These are phyloP conservation scores for Ceratocystis colombiana DNA, from an alignment of 2,329 filamentous ascomycete genomes.

Conservation along the genomic window DNA sequence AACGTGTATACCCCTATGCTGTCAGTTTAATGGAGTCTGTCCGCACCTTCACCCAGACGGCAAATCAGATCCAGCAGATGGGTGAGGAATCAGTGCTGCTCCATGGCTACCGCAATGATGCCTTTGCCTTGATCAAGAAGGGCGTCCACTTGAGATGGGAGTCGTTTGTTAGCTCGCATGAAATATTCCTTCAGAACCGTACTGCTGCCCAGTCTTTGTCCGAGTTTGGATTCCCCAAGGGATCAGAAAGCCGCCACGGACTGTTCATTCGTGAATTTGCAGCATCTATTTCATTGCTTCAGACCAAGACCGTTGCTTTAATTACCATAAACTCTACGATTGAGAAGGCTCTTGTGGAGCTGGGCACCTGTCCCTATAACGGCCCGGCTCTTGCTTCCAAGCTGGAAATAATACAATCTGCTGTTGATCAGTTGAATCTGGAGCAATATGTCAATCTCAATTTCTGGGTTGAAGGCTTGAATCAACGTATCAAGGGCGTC, in stretches of 20 bases:
- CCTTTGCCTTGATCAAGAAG: conserved; percentile 71
- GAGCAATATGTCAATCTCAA: conserved; percentile 92
- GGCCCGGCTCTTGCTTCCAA: conserved; percentile 67
- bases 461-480: conserved; percentile 82
- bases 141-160: conserved; percentile 92
- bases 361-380: conserved; percentile 77
- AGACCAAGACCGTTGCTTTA: conserved; percentile 74
- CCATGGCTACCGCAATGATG: conserved; percentile 84
- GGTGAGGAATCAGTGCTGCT: conserved; percentile 76
- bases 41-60: conserved; percentile 82
- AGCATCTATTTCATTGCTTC: conserved; percentile 72
- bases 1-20: conserved; percentile 93
- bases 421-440: conserved; percentile 90
- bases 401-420: conserved; percentile 75
- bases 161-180: conserved; percentile 93
- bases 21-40: conserved; percentile 98
- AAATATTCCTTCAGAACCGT: conserved; percentile 56
- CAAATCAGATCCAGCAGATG: conserved; percentile 74
- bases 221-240: conserved; percentile 41
- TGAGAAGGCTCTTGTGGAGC: conserved; percentile 71
- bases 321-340: conserved; percentile 67
- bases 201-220: conserved; percentile 39
- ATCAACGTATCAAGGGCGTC: conserved; percentile 70
- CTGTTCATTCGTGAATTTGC: conserved; percentile 94
- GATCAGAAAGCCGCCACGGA: conserved; percentile 81